phyloP scores from a whole-genome alignment of 1,284 basidiomycete species.

The Agaricales sp. region DNA sequence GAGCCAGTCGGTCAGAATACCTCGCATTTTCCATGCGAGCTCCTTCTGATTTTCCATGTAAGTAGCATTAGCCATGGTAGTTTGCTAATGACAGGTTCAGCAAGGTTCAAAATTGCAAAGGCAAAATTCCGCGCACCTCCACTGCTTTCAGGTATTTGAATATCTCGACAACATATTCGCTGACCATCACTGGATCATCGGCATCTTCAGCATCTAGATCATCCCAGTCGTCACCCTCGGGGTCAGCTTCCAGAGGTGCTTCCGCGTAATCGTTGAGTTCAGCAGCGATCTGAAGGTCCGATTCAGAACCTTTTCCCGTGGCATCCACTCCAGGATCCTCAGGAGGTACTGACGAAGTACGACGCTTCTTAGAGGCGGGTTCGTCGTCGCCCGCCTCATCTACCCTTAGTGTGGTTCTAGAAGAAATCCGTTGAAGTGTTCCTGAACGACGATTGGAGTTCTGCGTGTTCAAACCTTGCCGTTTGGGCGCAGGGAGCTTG shows the following conservation, averaged over 20 bases:
- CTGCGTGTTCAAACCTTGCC: slow-evolving; percentile 12
- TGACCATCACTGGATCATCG: slow-evolving; percentile 96
- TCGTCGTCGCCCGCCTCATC: slow-evolving; percentile 36
- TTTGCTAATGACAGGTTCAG: slow-evolving; percentile 35
- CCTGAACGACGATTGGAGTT: slow-evolving; percentile 19
- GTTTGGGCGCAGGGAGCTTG: slow-evolving; percentile 28
- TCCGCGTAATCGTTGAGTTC: slow-evolving; percentile 30
- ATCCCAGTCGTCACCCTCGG: slow-evolving; percentile 60
- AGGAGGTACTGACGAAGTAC: slow-evolving; percentile 60
- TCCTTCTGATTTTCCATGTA: slow-evolving; percentile 92
- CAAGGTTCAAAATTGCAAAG: slow-evolving; percentile 2
- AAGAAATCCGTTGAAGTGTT: slow-evolving; percentile 20
- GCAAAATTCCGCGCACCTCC: slow-evolving; percentile 35
- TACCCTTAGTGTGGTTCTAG: slow-evolving; percentile 15
- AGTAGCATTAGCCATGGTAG: slow-evolving; percentile 77
- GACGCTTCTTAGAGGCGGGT: slow-evolving; percentile 57
- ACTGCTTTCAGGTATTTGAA: slow-evolving; percentile 83
- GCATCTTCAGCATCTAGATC: slow-evolving; percentile 89
- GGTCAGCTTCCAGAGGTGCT: slow-evolving; percentile 43
- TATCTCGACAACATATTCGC: slow-evolving; percentile 92
- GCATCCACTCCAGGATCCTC: slow-evolving; percentile 35
- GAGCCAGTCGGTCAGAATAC: slow-evolving; percentile 94
- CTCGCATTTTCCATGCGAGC: slow-evolving; percentile 90
- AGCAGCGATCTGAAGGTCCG: slow-evolving; percentile 24
- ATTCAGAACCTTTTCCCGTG: slow-evolving; percentile 19